A percentile compares a stretch with the other conserved stretches of the same genome.
phyloP scores from a whole-genome alignment of 768 basidiomycete genomes.

The Gymnopilus dilepis region DNA sequence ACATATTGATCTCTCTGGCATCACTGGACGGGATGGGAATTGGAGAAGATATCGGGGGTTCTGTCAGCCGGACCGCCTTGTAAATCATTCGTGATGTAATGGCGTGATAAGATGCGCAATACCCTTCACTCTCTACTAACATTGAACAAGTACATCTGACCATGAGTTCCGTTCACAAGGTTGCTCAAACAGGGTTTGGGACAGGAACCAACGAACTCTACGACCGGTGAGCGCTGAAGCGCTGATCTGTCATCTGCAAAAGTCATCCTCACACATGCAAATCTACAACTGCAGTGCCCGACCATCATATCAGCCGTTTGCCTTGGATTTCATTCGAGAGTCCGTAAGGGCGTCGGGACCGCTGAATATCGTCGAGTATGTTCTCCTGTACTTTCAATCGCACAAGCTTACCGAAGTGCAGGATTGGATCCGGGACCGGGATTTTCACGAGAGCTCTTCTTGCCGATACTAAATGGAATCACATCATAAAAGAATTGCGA shows the following conservation, averaged over 20 bases:
- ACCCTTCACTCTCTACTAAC: background rate
- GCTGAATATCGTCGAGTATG: constrained; percentile 76
- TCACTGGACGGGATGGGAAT: background rate
- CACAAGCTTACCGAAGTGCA: constrained; percentile 33
- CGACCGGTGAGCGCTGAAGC: constrained; percentile 57
- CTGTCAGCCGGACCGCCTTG: background rate
- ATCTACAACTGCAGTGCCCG: constrained; percentile 75
- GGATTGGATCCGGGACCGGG: constrained; percentile 86
- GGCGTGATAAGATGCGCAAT: background rate
- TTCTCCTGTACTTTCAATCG: constrained; percentile 1
- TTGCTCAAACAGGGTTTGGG: constrained; percentile 80
- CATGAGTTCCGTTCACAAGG: constrained; percentile 34
- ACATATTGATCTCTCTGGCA: constrained; percentile 15
- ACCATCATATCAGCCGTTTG: constrained; percentile 78
- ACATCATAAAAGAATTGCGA: constrained; percentile 54
- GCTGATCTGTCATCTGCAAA: too few species aligned
- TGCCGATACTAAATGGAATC: constrained; percentile 60
- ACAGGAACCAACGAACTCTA: constrained; percentile 85
- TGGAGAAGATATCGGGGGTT: background rate
- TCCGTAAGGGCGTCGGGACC: constrained; percentile 42
- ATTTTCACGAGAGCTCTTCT: constrained; percentile 87
- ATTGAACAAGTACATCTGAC: background rate
- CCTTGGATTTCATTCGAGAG: constrained; percentile 64
- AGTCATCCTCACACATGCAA: too few species aligned
- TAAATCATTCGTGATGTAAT: background rate